Conservation (phyloP, 495 filamentous ascomycete genomes). For the Diplogelasinospora grovesii region DNA sequence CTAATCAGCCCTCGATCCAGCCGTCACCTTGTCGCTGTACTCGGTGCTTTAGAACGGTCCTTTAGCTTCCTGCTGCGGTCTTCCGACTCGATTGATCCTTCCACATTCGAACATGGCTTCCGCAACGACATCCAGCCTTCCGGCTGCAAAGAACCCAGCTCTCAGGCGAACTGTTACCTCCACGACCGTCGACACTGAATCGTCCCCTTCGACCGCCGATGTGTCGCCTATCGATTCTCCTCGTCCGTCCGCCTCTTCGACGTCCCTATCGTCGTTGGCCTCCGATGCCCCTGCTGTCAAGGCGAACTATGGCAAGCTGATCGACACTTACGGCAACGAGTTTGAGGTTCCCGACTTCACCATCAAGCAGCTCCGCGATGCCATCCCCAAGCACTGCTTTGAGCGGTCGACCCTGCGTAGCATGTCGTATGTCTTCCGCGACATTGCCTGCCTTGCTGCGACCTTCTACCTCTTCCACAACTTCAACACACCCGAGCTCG, state of each 20-base stretch:
- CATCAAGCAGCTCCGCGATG: conserved; percentile 74
- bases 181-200: conserved; percentile 36
- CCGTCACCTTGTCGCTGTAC: not conserved
- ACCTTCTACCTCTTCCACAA: conserved; percentile 64
- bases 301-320: conserved; percentile 46
- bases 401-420: conserved; percentile 59
- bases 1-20: not conserved
- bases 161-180: conserved; percentile 34
- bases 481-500: conserved; percentile 52
- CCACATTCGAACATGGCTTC: conserved; percentile 31
- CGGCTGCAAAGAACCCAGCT: conserved; percentile 31
- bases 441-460: conserved; percentile 53
- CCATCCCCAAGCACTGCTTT: conserved; percentile 78
- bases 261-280: conserved; percentile 83
- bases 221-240: conserved; percentile 65
- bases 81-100: not conserved
- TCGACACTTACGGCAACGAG: conserved; percentile 68
- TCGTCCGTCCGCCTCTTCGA: conserved; percentile 71
- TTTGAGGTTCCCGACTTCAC: conserved; percentile 71
- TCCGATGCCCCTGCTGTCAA: conserved; percentile 38
- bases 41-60: not conserved
- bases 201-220: conserved; percentile 54
- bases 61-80: not conserved
- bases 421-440: conserved; percentile 62
- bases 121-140: conserved; percentile 26